Percentiles rank a stretch among this genome's conserved stretches.
These are phyloP conservation scores for Podila epigama DNA, from an alignment of 192 early-diverging fungal genomes.

Conservation along the genomic window DNA sequence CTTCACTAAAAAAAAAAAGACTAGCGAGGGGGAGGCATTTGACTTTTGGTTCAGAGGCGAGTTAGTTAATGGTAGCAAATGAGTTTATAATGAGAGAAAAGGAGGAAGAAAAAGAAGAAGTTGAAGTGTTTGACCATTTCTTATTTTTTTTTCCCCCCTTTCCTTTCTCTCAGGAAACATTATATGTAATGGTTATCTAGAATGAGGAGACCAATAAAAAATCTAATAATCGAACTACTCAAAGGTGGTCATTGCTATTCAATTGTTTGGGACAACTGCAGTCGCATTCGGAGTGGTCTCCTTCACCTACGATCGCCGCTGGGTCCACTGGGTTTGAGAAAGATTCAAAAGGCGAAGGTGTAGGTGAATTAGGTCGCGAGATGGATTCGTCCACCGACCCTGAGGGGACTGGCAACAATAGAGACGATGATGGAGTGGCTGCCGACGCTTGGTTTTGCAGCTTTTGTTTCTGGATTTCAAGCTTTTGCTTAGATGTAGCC, in stretches of 20 bases:
- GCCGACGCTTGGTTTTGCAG: neutral
- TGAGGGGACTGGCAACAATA: neutral
- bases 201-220: neutral
- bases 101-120: too few species aligned
- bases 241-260: neutral
- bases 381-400: too few species aligned
- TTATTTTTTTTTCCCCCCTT: too few species aligned
- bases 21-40: too few species aligned
- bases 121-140: too few species aligned
- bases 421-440: neutral
- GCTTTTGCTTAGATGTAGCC: conserved; percentile 35
- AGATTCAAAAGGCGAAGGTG: neutral
- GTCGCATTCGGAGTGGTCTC: neutral
- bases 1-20: neutral
- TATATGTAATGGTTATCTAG: neutral
- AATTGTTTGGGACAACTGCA: neutral
- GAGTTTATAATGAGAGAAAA: too few species aligned
- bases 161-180: too few species aligned
- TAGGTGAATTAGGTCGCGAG: conserved; percentile 4
- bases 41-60: too few species aligned
- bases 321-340: neutral
- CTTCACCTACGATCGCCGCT: neutral
- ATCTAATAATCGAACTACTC: neutral
- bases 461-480: conserved; percentile 10
- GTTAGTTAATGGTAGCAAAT: neutral